Conservation (phyloP, 257 asterid genomes). For the Solanum verrucosum region DNA sequence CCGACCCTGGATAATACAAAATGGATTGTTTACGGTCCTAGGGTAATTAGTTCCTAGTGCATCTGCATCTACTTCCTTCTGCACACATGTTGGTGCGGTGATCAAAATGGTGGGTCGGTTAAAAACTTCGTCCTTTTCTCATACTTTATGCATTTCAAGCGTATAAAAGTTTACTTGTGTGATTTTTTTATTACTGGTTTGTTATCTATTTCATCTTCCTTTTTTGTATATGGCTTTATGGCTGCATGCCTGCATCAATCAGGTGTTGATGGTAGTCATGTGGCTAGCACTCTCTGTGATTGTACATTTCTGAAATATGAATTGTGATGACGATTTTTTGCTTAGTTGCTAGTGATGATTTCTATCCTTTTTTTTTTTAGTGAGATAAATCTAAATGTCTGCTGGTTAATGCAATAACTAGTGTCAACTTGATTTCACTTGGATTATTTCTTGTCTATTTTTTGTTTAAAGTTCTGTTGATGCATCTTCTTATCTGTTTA, state of each 20-base stretch:
- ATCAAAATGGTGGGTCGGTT: too few species aligned
- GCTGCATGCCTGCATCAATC: not conserved
- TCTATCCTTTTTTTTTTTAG: not conserved
- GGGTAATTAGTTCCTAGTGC: too few species aligned
- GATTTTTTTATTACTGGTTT: not conserved
- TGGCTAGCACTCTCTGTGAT: not conserved
- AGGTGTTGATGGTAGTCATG: not conserved
- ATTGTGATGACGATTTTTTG: not conserved
- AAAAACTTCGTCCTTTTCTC: not conserved
- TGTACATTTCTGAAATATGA: not conserved
- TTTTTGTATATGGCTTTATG: not conserved
- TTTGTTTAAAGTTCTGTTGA: not conserved
- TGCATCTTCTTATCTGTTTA: not conserved
- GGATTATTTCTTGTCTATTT: not conserved
- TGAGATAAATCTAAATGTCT: not conserved
- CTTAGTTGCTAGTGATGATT: not conserved
- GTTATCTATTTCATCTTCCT: not conserved
- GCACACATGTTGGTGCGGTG: too few species aligned
- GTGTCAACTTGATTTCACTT: not conserved
- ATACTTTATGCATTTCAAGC: not conserved
- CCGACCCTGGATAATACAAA: too few species aligned
- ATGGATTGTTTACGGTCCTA: too few species aligned
- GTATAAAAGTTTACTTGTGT: not conserved
- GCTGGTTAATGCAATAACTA: not conserved
- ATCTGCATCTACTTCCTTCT: too few species aligned